Percentiles rank a stretch among this genome's conserved stretches.
Conservation (phyloP, 2,329 filamentous ascomycete species). For the Neofusicoccum kwambonambiense region DNA sequence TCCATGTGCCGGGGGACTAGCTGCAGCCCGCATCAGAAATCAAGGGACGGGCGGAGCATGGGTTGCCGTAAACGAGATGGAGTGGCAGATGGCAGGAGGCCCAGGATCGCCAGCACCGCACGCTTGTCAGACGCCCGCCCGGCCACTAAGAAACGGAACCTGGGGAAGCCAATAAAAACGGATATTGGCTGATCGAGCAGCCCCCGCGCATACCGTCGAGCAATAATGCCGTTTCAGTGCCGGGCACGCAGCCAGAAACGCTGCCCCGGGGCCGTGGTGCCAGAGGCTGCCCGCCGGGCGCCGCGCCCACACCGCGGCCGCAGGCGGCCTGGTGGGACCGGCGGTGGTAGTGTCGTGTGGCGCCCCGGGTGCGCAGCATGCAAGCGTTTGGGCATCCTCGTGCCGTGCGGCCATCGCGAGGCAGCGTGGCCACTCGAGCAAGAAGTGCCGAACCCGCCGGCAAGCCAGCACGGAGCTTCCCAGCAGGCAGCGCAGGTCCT, state of each 20-base stretch:
- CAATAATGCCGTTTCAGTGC: slow-evolving; percentile 14
- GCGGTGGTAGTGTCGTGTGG: slow-evolving; percentile 13
- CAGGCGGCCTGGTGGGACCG: slow-evolving; percentile 10
- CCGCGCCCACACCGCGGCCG: not conserved
- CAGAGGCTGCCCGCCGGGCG: not conserved
- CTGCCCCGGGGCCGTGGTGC: not conserved
- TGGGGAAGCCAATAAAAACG: slow-evolving; percentile 30
- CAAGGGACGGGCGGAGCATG: slow-evolving; percentile 19
- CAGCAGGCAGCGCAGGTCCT: slow-evolving; percentile 1
- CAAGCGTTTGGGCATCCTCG: slow-evolving; percentile 13
- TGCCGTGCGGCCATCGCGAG: slow-evolving; percentile 10
- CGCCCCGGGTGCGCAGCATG: slow-evolving; percentile 11
- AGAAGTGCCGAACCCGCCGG: slow-evolving; percentile 12
- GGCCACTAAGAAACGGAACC: slow-evolving; percentile 15
- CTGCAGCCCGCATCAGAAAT: slow-evolving; percentile 16
- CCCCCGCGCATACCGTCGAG: slow-evolving; percentile 10
- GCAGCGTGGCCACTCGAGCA: not conserved
- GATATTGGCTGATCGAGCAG: slow-evolving; percentile 36
- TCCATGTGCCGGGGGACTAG: slow-evolving; percentile 15
- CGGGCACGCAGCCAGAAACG: not conserved
- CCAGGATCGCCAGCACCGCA: slow-evolving; percentile 17
- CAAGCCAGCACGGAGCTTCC: not conserved
- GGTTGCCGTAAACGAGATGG: slow-evolving; percentile 19
- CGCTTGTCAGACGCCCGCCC: slow-evolving; percentile 18
- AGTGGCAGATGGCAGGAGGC: slow-evolving; percentile 17